Percentiles rank a stretch among this genome's conserved stretches.
Evolutionary conservation across 2,329 filamentous ascomycete genomes (phyloP).

Genomic region (Fusarium sp.): DNA sequence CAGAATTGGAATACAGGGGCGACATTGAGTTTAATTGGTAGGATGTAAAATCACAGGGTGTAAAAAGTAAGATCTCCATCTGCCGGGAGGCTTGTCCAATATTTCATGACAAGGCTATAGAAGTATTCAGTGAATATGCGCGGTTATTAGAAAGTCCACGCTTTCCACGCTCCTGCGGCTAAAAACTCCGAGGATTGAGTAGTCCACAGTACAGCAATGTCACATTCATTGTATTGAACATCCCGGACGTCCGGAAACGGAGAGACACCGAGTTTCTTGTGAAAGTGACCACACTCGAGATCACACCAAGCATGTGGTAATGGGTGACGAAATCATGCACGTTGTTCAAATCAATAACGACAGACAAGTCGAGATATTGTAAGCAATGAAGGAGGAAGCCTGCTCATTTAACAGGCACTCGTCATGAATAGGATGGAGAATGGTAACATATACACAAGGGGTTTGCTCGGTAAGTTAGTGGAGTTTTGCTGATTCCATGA

Average conservation of each 20-base stretch:
- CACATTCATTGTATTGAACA: constrained; percentile 3
- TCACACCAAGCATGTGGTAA: neutral
- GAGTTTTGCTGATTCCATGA: constrained; percentile 27
- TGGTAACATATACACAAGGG: constrained; percentile 23
- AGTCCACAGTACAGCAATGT: constrained; percentile 26
- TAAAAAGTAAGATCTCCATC: constrained; percentile 4
- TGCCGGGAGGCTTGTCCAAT: constrained; percentile 13
- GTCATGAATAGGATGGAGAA: constrained; percentile 13
- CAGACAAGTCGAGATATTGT: neutral
- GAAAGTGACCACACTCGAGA: neutral
- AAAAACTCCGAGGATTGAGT: constrained; percentile 10
- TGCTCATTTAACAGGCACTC: constrained; percentile 28
- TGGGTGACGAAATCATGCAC: constrained; percentile 17
- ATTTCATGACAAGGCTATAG: constrained; percentile 12
- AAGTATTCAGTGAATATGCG: neutral
- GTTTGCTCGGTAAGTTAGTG: constrained; percentile 25
- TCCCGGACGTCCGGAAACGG: constrained; percentile 44
- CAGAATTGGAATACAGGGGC: neutral
- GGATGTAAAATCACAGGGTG: constrained; percentile 28
- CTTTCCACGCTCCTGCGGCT: neutral
- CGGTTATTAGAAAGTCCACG: neutral
- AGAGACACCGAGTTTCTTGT: constrained; percentile 38
- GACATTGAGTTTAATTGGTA: neutral
- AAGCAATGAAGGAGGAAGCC: constrained; percentile 13
- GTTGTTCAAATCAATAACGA: neutral